A percentile compares a stretch with the other conserved stretches of the same genome.
Conservation (phyloP, 768 basidiomycete genomes). For the Mycena latifolia region DNA sequence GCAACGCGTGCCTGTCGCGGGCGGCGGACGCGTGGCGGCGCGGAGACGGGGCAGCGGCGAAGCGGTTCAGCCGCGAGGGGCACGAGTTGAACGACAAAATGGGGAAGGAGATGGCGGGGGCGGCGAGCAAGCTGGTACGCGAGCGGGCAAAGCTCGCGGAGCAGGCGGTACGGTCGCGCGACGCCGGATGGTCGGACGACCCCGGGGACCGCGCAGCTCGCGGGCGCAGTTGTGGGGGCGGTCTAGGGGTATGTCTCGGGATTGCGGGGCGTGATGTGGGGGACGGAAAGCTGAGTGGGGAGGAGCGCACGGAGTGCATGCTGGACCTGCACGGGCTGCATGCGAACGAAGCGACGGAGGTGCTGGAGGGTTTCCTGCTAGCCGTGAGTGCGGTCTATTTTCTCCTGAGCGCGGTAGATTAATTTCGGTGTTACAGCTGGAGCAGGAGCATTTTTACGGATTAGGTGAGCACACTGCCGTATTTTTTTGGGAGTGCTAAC, state of each 20-base stretch:
- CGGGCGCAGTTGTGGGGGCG: slow-evolving; percentile 83
- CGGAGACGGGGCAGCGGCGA: slow-evolving; percentile 96
- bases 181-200: slow-evolving; percentile 86
- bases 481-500: slow-evolving; percentile 24
- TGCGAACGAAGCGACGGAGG: slow-evolving; percentile 92
- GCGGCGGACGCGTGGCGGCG: slow-evolving; percentile 97
- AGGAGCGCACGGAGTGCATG: slow-evolving; percentile 91
- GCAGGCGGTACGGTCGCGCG: slow-evolving; percentile 78
- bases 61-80: slow-evolving; percentile 93
- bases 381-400: slow-evolving; percentile 67
- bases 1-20: slow-evolving; percentile 94
- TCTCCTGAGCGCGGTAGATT: slow-evolving; percentile 16
- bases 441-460: slow-evolving; percentile 90
- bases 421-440: slow-evolving; percentile 63
- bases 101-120: slow-evolving; percentile 85
- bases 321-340: slow-evolving; percentile 96
- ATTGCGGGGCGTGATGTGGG: slow-evolving; percentile 73
- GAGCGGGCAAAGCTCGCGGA: slow-evolving; percentile 85
- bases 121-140: slow-evolving; percentile 86
- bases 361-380: slow-evolving; percentile 89
- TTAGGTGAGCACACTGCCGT: slow-evolving; percentile 64
- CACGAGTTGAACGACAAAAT: slow-evolving; percentile 95
- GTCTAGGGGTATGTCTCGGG: slow-evolving; percentile 90
- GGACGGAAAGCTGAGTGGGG: slow-evolving; percentile 71
- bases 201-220: slow-evolving; percentile 79